A percentile compares a stretch with the other conserved stretches of the same genome.
Evolutionary conservation across 805 yeast species (phyloP).

Genomic region (Wilhelminamyces savonicus): DNA sequence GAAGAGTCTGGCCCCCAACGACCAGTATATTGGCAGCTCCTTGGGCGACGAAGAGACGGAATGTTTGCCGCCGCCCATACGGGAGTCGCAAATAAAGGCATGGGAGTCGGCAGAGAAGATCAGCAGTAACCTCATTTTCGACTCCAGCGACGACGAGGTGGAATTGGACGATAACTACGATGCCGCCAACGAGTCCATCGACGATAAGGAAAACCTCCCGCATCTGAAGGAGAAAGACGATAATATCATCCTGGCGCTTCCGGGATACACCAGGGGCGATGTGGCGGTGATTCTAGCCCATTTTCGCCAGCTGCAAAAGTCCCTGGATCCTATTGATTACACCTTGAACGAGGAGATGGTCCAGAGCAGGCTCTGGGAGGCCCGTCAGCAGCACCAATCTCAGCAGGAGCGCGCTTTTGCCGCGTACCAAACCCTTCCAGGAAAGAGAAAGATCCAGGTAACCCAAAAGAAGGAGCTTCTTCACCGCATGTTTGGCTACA

Average conservation of each 20-base stretch:
- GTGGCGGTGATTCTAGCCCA: conserved; percentile 14
- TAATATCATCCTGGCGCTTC: conserved; percentile 23
- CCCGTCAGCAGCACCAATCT: conserved; percentile 23
- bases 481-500: conserved; percentile 32
- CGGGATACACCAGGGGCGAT: conserved; percentile 35
- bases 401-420: conserved; percentile 28
- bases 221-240: conserved; percentile 1
- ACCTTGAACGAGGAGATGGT: conserved; percentile 14
- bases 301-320: conserved; percentile 8
- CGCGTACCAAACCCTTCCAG: conserved; percentile 25
- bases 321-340: conserved; percentile 2
- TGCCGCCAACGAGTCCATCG: conserved; percentile 5
- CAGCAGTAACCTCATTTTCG: conserved; percentile 30
- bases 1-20: conserved; percentile 8
- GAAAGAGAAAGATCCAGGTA: conserved; percentile 34
- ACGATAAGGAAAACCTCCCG: conserved; percentile 4
- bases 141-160: conserved; percentile 17
- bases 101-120: conserved; percentile 41
- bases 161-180: conserved; percentile 14
- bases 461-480: conserved; percentile 34
- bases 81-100: conserved; percentile 36
- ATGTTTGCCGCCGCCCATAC: conserved; percentile 25
- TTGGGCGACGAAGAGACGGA: conserved; percentile 1
- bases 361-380: conserved; percentile 18
- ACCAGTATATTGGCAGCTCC: too few relatives aligned